Evolutionary conservation across 805 yeast species (phyloP).

Genomic region (Hanseniaspora vineae): DNA sequence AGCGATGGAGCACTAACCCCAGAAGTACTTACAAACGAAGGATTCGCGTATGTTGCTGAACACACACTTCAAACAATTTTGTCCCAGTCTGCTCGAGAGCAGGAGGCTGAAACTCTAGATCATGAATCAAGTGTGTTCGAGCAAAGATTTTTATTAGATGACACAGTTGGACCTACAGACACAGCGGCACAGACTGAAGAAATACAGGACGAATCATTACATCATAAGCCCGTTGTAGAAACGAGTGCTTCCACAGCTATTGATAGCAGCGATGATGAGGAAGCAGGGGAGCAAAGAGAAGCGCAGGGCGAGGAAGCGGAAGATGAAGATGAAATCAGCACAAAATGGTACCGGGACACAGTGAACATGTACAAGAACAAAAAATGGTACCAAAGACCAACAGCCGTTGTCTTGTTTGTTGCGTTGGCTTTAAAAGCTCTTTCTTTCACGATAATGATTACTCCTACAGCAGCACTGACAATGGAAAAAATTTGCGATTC

Average conservation of each 20-base stretch:
- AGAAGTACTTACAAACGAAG: slow-evolving; percentile 8
- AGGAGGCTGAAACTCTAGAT: too few relatives aligned
- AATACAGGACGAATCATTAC: neutral
- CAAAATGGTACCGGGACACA: slow-evolving; percentile 37
- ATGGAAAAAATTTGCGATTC: slow-evolving; percentile 30
- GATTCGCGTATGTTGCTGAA: slow-evolving; percentile 13
- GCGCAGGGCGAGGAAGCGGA: slow-evolving; percentile 12
- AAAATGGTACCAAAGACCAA: slow-evolving; percentile 47
- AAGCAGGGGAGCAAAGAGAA: too few relatives aligned
- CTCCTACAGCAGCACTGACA: slow-evolving; percentile 26
- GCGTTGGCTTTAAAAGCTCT: slow-evolving; percentile 31
- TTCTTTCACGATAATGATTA: slow-evolving; percentile 26
- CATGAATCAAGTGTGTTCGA: too few relatives aligned
- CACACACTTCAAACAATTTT: slow-evolving; percentile 7
- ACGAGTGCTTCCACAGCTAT: too few relatives aligned
- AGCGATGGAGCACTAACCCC: neutral
- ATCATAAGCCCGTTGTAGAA: too few relatives aligned
- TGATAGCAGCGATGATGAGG: too few relatives aligned
- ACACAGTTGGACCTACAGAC: slow-evolving; percentile 1
- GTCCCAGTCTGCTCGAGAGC: neutral
- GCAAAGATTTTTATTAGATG: too few relatives aligned
- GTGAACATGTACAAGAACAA: slow-evolving; percentile 29
- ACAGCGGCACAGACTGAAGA: neutral
- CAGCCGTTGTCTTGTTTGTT: slow-evolving; percentile 35
- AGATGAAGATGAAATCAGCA: slow-evolving; percentile 25